Base-by-base conservation (phyloP, 2,329 filamentous ascomycete genomes). In the Niveomyces coronatus region DNA sequence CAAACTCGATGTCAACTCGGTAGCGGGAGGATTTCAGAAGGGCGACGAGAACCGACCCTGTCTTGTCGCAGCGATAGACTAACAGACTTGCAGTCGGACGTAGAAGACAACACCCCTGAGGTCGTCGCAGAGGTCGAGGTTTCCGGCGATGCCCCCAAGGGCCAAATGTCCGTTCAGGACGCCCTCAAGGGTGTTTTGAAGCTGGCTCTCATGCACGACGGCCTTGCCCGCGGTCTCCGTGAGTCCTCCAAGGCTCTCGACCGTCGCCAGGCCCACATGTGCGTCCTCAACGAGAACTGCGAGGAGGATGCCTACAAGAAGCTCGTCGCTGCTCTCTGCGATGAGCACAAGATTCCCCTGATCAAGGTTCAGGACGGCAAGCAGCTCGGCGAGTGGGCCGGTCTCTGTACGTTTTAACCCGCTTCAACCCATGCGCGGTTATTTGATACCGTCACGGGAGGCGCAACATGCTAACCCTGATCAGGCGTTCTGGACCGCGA, bases 251-350 rank as follows among this genome's bases (percentile, higher is more conserved):
- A 98, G 79, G 89, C 91, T 50, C 86, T 98, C 61, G 91, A 98
- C 72, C 82, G 91, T 63, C 87, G 91, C 63, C 85, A 98, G 75
- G 91, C 91, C 45, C 91, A 98, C 76, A 96, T 98, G 88, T 98
- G 91, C 68, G 91, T 98, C 55, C 82, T 98, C 59, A 98, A 98
- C 81, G 91, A 98, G 81, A 82, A 84, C 54, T 98, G 91, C 77
- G 91, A 98, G 76, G 91, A 98, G 80, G 91, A 98, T 72, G 89
- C 91, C 54, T 98, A 98, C 80, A 98, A 98, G 87, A 98, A 98
- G 84, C 81, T 98, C 53, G 89, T 98, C 58, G 85, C 96, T 55
- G 91, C 91, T 48, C 84, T 98, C 46, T 98, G 91, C 85, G 85
- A 83, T 50, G 91, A 98, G 81, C 91, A 98, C 77, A 95, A 95